phyloP scores from a whole-genome alignment of 306 rosid species.

The Rubus parviflorus region DNA sequence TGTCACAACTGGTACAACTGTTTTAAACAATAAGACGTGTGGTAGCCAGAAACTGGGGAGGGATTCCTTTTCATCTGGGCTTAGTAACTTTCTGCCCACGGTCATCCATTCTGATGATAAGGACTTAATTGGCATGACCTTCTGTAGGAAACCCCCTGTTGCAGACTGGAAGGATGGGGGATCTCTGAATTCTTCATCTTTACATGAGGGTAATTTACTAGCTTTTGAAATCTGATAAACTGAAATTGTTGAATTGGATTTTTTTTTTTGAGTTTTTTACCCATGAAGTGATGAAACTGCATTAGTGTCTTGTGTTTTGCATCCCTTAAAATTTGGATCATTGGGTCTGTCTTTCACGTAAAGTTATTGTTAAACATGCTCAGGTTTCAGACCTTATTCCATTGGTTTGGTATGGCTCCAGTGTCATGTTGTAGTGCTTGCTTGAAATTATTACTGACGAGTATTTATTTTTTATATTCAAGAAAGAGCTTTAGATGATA shows the following conservation, averaged over 20 bases:
- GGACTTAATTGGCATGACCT: slow-evolving; percentile 45
- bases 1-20: slow-evolving; percentile 14
- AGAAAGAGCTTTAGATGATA: slow-evolving; percentile 56
- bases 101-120: slow-evolving; percentile 29
- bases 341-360: not conserved
- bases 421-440: slow-evolving; percentile 18
- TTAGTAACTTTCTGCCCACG: slow-evolving; percentile 27
- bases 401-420: not conserved
- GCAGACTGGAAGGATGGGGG: slow-evolving; percentile 33
- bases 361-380: slow-evolving; percentile 1
- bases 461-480: slow-evolving; percentile 34
- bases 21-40: slow-evolving; percentile 29
- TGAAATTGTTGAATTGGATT: not conserved
- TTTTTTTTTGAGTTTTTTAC: not conserved
- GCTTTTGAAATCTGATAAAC: not conserved
- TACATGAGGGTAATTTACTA: slow-evolving; percentile 17
- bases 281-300: not conserved
- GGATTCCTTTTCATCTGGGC: slow-evolving; percentile 32
- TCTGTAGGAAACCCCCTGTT: slow-evolving; percentile 36
- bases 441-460: slow-evolving; percentile 33
- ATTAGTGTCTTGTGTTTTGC: not conserved
- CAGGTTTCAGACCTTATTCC: not conserved
- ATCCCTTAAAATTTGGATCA: not conserved
- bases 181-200: slow-evolving; percentile 28
- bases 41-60: slow-evolving; percentile 30